Evolutionary conservation across 352 stramenopile species (phyloP), one percentile per base, ranked within the genome.

Genomic region (Hyphochytrium catenoides): DNA sequence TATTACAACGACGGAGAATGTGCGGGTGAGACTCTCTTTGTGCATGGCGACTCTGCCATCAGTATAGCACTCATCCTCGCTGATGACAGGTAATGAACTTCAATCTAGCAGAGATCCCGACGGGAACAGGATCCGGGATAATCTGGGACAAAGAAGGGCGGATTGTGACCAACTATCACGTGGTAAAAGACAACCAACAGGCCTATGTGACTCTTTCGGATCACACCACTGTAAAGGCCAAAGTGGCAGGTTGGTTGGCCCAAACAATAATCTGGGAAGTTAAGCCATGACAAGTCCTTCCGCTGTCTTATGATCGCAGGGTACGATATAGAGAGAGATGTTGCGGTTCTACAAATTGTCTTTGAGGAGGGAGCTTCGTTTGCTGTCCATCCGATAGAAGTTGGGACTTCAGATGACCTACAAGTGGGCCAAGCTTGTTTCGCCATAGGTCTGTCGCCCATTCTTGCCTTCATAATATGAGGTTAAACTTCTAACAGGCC

Each of bases 151-250:
- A 63, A 8, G 22, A 71, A 18, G 54, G 53, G 15, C 62, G 79
- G 36, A 72, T 85, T 39, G 65, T 78, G 14, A 78, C 59, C 8
- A 73, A 74, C 39, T 84, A 68, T 44, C 66, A 82, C 36, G 69
- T 84, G 3, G 58, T 82, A 15, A 21, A 32, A 23, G 18, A 3
- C 31, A 3, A 35, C 40, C 3, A 9, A 56, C 39, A 63, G 21
- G 59, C 59, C 5, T 18, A 24, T 8, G 34, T 39, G 16, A 39
- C 34, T 16, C 26, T 30, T n/a, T 12, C n/a, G 26, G 26, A 30
- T n/a, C 12, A 12, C 12, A 30, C 26, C 12, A 12, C 26, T 12
- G 26, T 12, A 12, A 12, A 12, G 30, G 24, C 7, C 8, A 15
- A 9, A 16, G 5, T 37, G 5, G 11, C 20, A 9, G 17, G n/a